A percentile compares a stretch with the other conserved stretches of the same genome.
These are phyloP conservation scores for Colletotrichum nymphaeae DNA, from an alignment of 2,329 filamentous ascomycete genomes.

Conservation along the genomic window DNA sequence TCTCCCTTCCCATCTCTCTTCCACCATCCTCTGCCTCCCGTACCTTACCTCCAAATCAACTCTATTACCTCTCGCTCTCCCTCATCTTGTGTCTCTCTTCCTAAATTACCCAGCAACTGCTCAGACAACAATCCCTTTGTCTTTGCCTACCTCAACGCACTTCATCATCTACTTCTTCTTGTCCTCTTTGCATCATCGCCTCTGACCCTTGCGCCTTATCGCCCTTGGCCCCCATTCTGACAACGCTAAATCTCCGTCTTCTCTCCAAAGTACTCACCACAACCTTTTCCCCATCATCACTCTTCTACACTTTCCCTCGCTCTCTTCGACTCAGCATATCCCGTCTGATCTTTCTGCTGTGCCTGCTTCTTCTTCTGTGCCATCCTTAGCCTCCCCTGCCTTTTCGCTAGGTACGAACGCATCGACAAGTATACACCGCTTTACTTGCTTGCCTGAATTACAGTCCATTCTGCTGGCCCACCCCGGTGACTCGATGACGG, in stretches of 20 bases:
- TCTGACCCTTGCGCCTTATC: slow-evolving; percentile 13
- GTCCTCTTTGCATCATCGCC: slow-evolving; percentile 31
- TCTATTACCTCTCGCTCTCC: not conserved
- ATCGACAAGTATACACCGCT: not conserved
- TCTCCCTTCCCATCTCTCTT: slow-evolving; percentile 3
- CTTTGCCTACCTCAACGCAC: not conserved
- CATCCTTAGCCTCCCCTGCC: slow-evolving; percentile 2
- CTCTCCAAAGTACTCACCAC: not conserved
- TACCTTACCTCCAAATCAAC: not conserved
- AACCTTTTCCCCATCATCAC: not conserved
- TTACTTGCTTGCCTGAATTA: not conserved
- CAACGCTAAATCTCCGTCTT: not conserved
- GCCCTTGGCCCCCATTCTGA: not conserved
- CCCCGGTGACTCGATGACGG: slow-evolving; percentile 35
- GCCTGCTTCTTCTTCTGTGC: slow-evolving; percentile 3
- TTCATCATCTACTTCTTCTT: not conserved
- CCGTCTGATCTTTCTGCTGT: slow-evolving; percentile 28
- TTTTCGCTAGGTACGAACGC: slow-evolving; percentile 3
- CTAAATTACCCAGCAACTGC: not conserved
- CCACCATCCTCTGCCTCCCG: not conserved
- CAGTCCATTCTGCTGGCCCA: not conserved
- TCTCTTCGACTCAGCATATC: slow-evolving; percentile 15
- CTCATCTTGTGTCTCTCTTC: not conserved
- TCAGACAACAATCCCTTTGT: slow-evolving; percentile 28
- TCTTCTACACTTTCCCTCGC: slow-evolving; percentile 1